Conservation (phyloP, 805 yeast species). For the Suhomyces prunicola region DNA sequence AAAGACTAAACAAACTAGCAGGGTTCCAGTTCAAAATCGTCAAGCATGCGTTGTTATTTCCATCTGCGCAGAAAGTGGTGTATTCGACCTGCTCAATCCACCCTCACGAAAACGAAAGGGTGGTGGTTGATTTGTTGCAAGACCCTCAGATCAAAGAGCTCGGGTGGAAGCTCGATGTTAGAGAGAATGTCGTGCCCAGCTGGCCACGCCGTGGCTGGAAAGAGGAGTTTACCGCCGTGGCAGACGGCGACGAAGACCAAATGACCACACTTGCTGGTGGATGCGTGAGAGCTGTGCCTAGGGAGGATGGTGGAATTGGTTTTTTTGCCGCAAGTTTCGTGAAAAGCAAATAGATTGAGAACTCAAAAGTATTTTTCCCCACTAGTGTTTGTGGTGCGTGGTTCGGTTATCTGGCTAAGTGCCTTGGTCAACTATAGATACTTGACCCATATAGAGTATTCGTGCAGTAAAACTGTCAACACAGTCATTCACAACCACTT, state of each 20-base stretch:
- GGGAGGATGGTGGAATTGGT: slow-evolving; percentile 97
- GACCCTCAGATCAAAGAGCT: slow-evolving; percentile 59
- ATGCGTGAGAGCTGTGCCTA: slow-evolving; percentile 82
- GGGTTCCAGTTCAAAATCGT: slow-evolving; percentile 87
- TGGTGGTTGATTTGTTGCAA: slow-evolving; percentile 71
- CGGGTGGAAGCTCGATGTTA: slow-evolving; percentile 73
- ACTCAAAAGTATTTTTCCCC: not conserved
- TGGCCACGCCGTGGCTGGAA: slow-evolving; percentile 87
- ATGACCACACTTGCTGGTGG: slow-evolving; percentile 62
- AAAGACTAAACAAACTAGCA: slow-evolving; percentile 68
- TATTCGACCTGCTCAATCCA: slow-evolving; percentile 96
- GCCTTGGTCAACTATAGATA: too few relatives aligned
- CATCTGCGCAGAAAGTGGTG: slow-evolving; percentile 71
- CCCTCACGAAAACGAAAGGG: slow-evolving; percentile 90
- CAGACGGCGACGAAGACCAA: slow-evolving; percentile 41
- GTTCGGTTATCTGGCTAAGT: too few relatives aligned
- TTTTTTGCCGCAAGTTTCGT: slow-evolving; percentile 94
- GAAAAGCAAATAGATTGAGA: slow-evolving; percentile 11
- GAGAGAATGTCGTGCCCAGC: slow-evolving; percentile 64
- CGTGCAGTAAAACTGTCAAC: too few relatives aligned
- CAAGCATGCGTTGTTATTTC: slow-evolving; percentile 83
- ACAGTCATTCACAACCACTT: too few relatives aligned
- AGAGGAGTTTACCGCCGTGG: slow-evolving; percentile 57
- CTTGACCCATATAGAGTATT: too few relatives aligned
- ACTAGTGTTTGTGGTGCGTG: not conserved